Evolutionary conservation across 352 stramenopile genomes (phyloP).

Genomic region (Globisporangium parvum): DNA sequence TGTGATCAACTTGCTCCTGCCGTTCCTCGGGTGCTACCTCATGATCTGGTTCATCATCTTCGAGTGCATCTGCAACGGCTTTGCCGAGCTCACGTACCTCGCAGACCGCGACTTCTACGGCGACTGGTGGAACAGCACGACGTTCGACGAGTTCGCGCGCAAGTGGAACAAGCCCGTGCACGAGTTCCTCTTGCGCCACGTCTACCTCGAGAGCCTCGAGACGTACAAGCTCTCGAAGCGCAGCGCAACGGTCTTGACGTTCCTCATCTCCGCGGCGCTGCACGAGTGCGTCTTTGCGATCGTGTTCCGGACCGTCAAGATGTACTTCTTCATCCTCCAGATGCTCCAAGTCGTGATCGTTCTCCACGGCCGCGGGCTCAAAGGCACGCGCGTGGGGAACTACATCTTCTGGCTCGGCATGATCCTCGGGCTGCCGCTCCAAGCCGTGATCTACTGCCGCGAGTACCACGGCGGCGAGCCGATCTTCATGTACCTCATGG

Average conservation of each 20-base stretch:
- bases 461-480: conserved; percentile 74
- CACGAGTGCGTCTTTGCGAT: conserved; percentile 96
- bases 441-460: conserved; percentile 77
- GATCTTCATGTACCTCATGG: conserved; percentile 78
- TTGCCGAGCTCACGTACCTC: conserved; percentile 91
- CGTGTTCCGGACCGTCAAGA: conserved; percentile 91
- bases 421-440: conserved; percentile 63
- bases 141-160: conserved; percentile 86
- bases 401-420: conserved; percentile 78
- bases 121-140: conserved; percentile 97
- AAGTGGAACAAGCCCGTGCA: conserved; percentile 98
- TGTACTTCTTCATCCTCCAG: conserved; percentile 93
- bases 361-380: conserved; percentile 61
- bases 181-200: conserved; percentile 88
- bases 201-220: conserved; percentile 78
- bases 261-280: conserved; percentile 92
- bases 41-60: conserved; percentile 97
- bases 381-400: conserved; percentile 70
- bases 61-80: conserved; percentile 94
- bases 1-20: conserved; percentile 83
- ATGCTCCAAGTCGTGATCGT: conserved; percentile 94
- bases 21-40: conserved; percentile 93
- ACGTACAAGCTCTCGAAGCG: conserved; percentile 64
- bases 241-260: conserved; percentile 84
- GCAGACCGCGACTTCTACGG: conserved; percentile 93